Conservation (phyloP, 176 grass and related monocot genomes). For the Cymbopogon citratus region DNA sequence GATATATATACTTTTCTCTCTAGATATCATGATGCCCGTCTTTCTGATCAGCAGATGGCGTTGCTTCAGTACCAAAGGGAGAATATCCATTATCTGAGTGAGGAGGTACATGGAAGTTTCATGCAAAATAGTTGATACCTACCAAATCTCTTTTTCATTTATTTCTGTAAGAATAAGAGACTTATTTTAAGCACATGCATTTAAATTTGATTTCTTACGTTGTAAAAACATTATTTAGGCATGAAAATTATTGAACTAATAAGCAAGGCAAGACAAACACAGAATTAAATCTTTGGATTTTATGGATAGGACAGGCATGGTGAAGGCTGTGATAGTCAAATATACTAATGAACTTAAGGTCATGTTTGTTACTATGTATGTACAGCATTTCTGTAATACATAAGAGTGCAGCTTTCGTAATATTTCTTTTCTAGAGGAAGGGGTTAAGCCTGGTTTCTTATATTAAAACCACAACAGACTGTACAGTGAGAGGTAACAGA, state of each 20-base stretch:
- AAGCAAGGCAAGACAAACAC: background rate
- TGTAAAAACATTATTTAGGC: background rate
- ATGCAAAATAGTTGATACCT: constrained; percentile 16
- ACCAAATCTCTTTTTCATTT: background rate
- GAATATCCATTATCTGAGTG: constrained; percentile 98
- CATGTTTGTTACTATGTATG: background rate
- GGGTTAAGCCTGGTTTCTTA: background rate
- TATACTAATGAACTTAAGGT: background rate
- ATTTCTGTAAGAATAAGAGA: background rate
- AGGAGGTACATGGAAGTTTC: constrained; percentile 60
- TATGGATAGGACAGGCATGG: background rate
- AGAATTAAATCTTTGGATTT: constrained; percentile 5
- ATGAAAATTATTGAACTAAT: background rate
- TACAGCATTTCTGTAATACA: background rate
- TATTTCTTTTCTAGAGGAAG: background rate
- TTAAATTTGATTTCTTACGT: background rate
- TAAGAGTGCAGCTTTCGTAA: background rate
- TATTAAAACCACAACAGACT: background rate
- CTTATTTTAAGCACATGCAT: background rate
- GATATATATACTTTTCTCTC: background rate
- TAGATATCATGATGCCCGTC: constrained; percentile 80
- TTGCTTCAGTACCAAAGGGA: constrained; percentile 95
- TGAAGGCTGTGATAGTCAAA: background rate
- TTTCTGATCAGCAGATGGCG: constrained; percentile 98
- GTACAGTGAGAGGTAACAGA: background rate